Percentiles rank a stretch among this genome's conserved stretches.
Conservation (phyloP, 306 rosid genomes). For the Nissolia schottii region DNA sequence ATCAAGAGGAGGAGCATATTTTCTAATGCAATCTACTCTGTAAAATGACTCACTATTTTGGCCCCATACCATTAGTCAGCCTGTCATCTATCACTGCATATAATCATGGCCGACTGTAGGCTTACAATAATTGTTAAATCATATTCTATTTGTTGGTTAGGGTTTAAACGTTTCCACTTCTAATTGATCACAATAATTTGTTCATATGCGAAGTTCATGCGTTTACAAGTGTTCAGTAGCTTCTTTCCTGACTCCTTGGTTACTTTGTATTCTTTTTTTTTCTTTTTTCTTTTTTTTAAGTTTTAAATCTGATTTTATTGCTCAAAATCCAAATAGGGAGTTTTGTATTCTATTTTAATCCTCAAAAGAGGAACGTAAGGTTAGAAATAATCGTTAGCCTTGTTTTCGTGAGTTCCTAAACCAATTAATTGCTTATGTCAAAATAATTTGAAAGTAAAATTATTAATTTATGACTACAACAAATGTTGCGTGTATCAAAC, state of each 20-base stretch:
- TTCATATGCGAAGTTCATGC: neutral
- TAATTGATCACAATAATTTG: neutral
- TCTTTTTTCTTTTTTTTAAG: no score
- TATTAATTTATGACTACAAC: no score
- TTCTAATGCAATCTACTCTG: neutral
- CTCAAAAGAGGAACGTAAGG: neutral
- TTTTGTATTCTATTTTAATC: no score
- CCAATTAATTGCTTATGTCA: neutral
- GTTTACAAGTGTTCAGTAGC: neutral
- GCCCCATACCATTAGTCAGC: constrained; percentile 23
- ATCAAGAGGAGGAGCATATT: neutral
- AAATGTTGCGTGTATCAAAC: neutral
- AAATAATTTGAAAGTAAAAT: neutral
- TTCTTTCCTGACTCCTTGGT: neutral
- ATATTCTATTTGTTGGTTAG: neutral
- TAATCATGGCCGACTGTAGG: neutral
- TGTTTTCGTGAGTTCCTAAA: neutral
- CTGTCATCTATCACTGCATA: constrained; percentile 30
- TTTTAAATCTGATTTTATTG: no score
- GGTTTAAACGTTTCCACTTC: neutral
- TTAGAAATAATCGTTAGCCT: neutral
- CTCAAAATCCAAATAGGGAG: no score
- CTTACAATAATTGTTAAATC: constrained; percentile 8
- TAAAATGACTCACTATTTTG: neutral
- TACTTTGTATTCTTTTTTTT: no score